These are phyloP conservation scores for Cyberlindnera euphorbiae DNA, from an alignment of 805 yeast species.

Conservation along the genomic window DNA sequence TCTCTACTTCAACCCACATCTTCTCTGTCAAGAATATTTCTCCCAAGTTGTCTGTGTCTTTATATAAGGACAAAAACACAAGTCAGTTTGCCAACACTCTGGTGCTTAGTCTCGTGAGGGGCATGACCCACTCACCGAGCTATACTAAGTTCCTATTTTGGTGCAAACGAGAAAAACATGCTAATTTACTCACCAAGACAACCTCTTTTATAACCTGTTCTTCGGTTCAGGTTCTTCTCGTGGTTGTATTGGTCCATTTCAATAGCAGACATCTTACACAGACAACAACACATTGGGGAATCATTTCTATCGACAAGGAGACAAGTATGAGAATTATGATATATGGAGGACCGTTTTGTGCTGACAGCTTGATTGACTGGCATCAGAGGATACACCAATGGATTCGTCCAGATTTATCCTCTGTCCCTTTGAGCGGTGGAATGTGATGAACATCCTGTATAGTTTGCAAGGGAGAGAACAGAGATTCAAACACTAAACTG, in stretches of 20 bases:
- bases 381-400: too few species aligned
- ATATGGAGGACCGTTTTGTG: too few species aligned
- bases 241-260: conserved; percentile 70
- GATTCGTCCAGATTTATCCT: too few species aligned
- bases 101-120: conserved; percentile 53
- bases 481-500: too few species aligned
- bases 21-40: background rate
- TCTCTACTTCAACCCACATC: too few species aligned
- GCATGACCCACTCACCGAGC: conserved; percentile 21
- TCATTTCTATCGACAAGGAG: too few species aligned
- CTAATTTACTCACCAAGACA: conserved; percentile 71
- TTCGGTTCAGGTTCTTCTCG: conserved; percentile 21
- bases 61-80: conserved; percentile 7
- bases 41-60: background rate
- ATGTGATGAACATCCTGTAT: too few species aligned
- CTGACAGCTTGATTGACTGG: too few species aligned
- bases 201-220: conserved; percentile 17
- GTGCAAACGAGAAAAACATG: conserved; percentile 76
- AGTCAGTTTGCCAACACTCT: conserved; percentile 88
- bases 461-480: too few species aligned
- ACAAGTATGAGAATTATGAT: too few species aligned
- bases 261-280: conserved; percentile 38
- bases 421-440: too few species aligned
- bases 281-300: background rate
- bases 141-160: conserved; percentile 81